Evolutionary conservation across 1,284 basidiomycete genomes (phyloP).

Genomic region (Microbotryum lychnidis-dioicae): DNA sequence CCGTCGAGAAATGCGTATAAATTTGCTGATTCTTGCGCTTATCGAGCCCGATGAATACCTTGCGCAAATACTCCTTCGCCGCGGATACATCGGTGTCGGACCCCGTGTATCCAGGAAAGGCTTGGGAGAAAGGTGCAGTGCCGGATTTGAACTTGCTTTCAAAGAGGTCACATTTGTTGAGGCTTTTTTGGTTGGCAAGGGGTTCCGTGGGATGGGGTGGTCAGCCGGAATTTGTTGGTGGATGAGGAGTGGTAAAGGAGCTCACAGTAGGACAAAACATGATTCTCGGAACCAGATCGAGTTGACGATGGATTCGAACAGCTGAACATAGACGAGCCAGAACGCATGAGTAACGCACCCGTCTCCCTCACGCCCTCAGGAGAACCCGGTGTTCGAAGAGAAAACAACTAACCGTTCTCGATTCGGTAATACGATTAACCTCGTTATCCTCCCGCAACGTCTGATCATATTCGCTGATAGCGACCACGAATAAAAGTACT

Average conservation of each 20-base stretch:
- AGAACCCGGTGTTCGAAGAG: too few relatives aligned
- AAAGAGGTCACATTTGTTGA: slow-evolving; percentile 36
- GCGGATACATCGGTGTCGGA: neutral
- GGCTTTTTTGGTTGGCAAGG: neutral
- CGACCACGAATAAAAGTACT: slow-evolving; percentile 14
- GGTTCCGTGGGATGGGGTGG: too few relatives aligned
- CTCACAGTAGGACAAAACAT: slow-evolving; percentile 31
- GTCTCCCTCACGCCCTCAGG: too few relatives aligned
- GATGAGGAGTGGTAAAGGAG: too few relatives aligned
- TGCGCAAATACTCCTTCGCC: slow-evolving; percentile 32
- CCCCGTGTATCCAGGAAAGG: slow-evolving; percentile 16
- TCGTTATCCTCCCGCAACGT: neutral
- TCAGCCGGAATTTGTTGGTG: too few relatives aligned
- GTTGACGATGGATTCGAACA: slow-evolving; percentile 38
- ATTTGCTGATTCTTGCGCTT: neutral
- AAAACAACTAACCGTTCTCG: too few relatives aligned
- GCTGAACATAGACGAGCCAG: neutral
- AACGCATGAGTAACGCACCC: neutral
- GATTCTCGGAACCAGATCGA: slow-evolving; percentile 37
- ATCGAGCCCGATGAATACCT: slow-evolving; percentile 37
- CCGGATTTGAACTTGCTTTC: slow-evolving; percentile 28
- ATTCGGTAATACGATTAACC: neutral
- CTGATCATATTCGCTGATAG: slow-evolving; percentile 10
- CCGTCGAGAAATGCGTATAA: neutral
- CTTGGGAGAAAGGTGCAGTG: slow-evolving; percentile 2